phyloP scores from a whole-genome alignment of 495 filamentous ascomycete species.

The Penicillium goetzii region DNA sequence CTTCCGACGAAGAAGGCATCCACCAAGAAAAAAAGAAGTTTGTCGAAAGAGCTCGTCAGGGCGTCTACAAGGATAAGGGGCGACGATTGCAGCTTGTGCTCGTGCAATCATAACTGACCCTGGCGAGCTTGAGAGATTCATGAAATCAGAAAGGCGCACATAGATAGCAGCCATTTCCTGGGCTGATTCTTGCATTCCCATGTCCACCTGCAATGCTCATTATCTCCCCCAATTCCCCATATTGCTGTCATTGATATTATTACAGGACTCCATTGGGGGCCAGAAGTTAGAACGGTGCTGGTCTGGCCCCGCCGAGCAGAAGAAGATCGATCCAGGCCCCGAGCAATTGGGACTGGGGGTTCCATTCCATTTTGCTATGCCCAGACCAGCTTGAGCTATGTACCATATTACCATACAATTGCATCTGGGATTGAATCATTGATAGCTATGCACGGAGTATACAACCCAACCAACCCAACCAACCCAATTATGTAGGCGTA shows the following conservation, averaged over 20 bases:
- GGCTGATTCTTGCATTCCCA: background rate
- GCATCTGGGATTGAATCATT: background rate
- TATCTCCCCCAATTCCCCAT: background rate
- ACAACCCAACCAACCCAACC: background rate
- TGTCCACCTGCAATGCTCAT: background rate
- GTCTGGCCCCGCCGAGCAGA: background rate
- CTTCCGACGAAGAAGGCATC: background rate
- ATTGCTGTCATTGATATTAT: background rate
- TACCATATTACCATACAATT: constrained; percentile 8
- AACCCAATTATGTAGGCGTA: background rate
- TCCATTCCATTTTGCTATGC: background rate
- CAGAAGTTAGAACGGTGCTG: background rate
- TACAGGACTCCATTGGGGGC: background rate
- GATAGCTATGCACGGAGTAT: background rate
- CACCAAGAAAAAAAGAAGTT: constrained; percentile 7
- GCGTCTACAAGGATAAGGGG: constrained; percentile 10
- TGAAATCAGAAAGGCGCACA: background rate
- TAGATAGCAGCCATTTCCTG: background rate
- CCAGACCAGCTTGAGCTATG: constrained; percentile 3
- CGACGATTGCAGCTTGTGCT: background rate
- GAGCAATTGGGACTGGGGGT: background rate
- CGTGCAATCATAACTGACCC: background rate
- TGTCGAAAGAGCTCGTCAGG: constrained; percentile 5
- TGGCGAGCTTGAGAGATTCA: background rate
- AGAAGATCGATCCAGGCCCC: constrained; percentile 3